Base-by-base conservation (phyloP, 176 grass and related monocot species). In the Calamus simplicifolius region DNA sequence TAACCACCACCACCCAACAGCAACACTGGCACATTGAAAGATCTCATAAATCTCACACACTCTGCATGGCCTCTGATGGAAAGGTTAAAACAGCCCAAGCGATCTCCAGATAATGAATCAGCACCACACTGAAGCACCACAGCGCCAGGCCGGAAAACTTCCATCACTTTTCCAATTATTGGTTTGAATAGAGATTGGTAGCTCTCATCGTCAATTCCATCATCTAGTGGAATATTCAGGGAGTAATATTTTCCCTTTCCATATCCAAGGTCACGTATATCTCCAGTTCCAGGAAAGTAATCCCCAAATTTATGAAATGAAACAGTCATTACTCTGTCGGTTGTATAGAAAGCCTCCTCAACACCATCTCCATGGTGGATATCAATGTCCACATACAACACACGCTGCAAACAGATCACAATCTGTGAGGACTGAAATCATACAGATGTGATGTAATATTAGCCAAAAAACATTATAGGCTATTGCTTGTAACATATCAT, bases 271-370 rank as follows among this genome's bases (percentile, higher is more conserved):
- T 95, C 90, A 35, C 59, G 82, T 49, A 95, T 83, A 68, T 95
- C 85, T 54, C 90, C 85, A 21, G 90, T 89, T 18, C 90, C 90
- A 21, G 85, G 85, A 56, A 95, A 95, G 51, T 95, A 95, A 62
- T 86, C 85, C 5, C 85, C 90, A 69, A 86, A 95, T 79, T 95
- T 89, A 48, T 95, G 90, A 56, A 95, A 95, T 18, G 90, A 95
- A 18, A 95, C 90, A 1, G 90, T 95, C 90, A 95, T 95, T 50
- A 89, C 90, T 65, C 85, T 81, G 50, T 95, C 85, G 2, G 90
- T 89, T 13, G 82, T 95, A 67, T 89, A 95, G 69, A 95, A 95
- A 30, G 90, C 90, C 67, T 95, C 90, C 63, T 95, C 90, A 29
- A 89, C 90, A 25, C 90, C 85, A 0, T 95, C 90, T 29, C 90